phyloP scores from a whole-genome alignment of 495 filamentous ascomycete species.

The Cercophora newfieldiana region DNA sequence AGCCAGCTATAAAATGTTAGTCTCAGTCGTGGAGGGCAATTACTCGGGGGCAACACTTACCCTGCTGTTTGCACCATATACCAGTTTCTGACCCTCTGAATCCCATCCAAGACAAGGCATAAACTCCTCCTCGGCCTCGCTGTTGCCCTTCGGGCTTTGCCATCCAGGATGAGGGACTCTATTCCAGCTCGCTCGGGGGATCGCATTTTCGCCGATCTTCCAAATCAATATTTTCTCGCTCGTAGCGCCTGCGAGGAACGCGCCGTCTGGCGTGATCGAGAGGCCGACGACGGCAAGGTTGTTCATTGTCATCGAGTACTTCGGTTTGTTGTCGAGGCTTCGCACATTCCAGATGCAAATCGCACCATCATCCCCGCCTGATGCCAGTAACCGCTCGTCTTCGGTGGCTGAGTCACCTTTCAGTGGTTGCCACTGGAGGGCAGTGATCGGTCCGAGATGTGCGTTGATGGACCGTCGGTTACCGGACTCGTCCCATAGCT shows the following conservation, averaged over 20 bases:
- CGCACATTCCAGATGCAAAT: slow-evolving; percentile 69
- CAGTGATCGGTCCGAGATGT: slow-evolving; percentile 50
- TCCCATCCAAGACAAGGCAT: slow-evolving; percentile 72
- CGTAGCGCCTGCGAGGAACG: slow-evolving; percentile 67
- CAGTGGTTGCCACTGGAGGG: slow-evolving; percentile 54
- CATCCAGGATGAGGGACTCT: slow-evolving; percentile 48
- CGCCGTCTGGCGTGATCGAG: slow-evolving; percentile 72
- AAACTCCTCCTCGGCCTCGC: slow-evolving; percentile 47
- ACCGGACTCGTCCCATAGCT: slow-evolving; percentile 54
- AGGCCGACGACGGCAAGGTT: slow-evolving; percentile 57
- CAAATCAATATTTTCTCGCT: slow-evolving; percentile 66
- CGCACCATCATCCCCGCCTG: slow-evolving; percentile 60
- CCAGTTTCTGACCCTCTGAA: slow-evolving; percentile 70
- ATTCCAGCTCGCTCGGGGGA: slow-evolving; percentile 66
- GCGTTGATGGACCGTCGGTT: slow-evolving; percentile 48
- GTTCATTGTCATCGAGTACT: slow-evolving; percentile 59
- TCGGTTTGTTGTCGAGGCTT: slow-evolving; percentile 54
- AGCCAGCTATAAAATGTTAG: slow-evolving; percentile 38
- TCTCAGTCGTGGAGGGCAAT: slow-evolving; percentile 15
- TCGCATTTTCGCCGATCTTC: slow-evolving; percentile 65
- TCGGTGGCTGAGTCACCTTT: slow-evolving; percentile 32
- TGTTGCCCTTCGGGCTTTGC: slow-evolving; percentile 49
- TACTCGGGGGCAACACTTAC: slow-evolving; percentile 47
- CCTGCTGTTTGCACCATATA: slow-evolving; percentile 67
- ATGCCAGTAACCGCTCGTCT: slow-evolving; percentile 53